phyloP scores from a whole-genome alignment of 768 basidiomycete species.

The Kwoniella dejecticola region DNA sequence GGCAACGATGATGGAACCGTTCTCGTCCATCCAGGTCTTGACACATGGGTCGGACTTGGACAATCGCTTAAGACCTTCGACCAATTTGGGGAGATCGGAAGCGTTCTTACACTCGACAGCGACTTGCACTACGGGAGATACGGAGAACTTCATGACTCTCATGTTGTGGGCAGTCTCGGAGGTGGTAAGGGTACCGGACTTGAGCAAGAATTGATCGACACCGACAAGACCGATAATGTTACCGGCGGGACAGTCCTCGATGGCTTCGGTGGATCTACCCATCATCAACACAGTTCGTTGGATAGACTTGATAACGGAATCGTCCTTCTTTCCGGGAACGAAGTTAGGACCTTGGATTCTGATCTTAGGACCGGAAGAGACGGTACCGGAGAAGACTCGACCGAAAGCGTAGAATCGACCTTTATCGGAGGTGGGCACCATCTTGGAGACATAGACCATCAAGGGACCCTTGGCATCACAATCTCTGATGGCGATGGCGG shows the following conservation, averaged over 20 bases:
- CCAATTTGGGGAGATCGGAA: constrained; percentile 96
- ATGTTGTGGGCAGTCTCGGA: constrained; percentile 99
- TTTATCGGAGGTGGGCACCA: constrained; percentile 99
- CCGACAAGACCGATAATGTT: constrained; percentile 99
- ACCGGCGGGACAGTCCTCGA: constrained; percentile 98
- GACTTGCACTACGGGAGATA: constrained; percentile 97
- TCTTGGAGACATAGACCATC: constrained; percentile 98
- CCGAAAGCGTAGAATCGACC: constrained; percentile 99
- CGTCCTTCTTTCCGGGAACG: constrained; percentile 96
- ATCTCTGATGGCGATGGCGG: constrained; percentile 95
- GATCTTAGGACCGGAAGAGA: constrained; percentile 94
- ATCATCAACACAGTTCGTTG: constrained; percentile 99
- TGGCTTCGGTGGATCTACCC: constrained; percentile 97
- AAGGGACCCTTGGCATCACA: constrained; percentile 96
- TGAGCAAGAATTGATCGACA: constrained; percentile 99
- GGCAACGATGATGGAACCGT: constrained; percentile 97
- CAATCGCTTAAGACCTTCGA: constrained; percentile 99
- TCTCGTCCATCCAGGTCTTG: constrained; percentile 86
- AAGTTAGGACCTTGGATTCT: constrained; percentile 99
- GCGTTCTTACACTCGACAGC: constrained; percentile 99
- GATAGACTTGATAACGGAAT: constrained; percentile 94
- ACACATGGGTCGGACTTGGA: constrained; percentile 99
- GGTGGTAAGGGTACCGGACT: constrained; percentile 95
- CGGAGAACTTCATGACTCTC: constrained; percentile 99
- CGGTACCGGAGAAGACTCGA: constrained; percentile 99